Evolutionary conservation across 805 yeast genomes (phyloP), one percentile per base, ranked within the genome.

Genomic region (Metschnikowia lunata): DNA sequence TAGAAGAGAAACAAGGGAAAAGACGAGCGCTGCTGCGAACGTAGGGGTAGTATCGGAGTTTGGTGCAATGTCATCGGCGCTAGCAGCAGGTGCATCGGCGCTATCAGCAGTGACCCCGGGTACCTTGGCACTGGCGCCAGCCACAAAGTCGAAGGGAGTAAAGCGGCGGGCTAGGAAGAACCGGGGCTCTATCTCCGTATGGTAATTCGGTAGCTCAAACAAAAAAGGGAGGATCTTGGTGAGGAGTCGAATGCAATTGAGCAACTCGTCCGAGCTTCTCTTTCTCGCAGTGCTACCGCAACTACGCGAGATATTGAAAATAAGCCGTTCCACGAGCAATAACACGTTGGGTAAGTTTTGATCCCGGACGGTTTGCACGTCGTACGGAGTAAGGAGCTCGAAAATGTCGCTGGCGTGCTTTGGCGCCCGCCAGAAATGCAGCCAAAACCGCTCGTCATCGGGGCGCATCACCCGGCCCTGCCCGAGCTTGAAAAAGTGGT

Each of bases 221-320:
- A 83, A 57, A 37, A 79, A 74, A 0, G 97, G 97, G 15, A 85
- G 49, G 4, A 85, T 42, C 47, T 79, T 76, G 3, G 87, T 78
- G 34, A 90, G 61, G 5, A 85, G 60, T 31, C 96, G 72, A 7
- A 83, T 54, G 54, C 88, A 80, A 47, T 80, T 83, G 37, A 85
- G 63, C 9, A 82, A 56, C 49, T 78, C 65, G 43, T 12, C 67
- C 62, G 40, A 64, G 52, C 34, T 18, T 13, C 15, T 27, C 33
- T 39, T 36, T 29, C 6, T 29, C 11, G 37, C 34, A 7, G 36
- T 4, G 11, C 36, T 30, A 13, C 18, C 29, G n/a, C 57, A 41
- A 7, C 52, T 36, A 2, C 41, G 45, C 50, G 71, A 60, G 29
- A 67, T 38, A 27, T 56, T 54, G 9, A 33, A 42, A 36, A 53